Evolutionary conservation across 345 rosid species (phyloP), one percentile per base, ranked within the genome.

Genomic region (Alliaria petiolata): DNA sequence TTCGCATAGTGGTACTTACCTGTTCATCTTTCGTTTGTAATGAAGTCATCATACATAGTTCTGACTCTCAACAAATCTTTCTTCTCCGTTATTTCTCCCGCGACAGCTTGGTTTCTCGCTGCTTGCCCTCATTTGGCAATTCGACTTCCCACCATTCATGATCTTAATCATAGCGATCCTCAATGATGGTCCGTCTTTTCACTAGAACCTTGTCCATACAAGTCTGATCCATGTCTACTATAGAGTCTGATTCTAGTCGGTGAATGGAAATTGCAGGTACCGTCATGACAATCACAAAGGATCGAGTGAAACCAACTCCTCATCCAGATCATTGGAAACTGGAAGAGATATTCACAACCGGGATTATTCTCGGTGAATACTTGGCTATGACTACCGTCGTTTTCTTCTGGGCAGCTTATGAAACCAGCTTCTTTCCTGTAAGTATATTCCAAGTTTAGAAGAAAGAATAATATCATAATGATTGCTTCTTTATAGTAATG

Each of bases 111-210:
- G 90, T 34, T 90, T 90, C 79, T 71, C 87, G 91, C 82, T 86
- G 40, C 81, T 89, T 55, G 90, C 96, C 55, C 71, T 87, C 79
- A 81, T 89, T 65, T 87, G 96, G 96, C 74, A 83, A 73, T 89
- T 85, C 17, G 96, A 89, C 76, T 89, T 33, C 42, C 68, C 92
- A 3, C 96, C 96, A n/a, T 87, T 89, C 84, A 87, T 89, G 96
- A 91, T 90, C 78, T 67, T 90, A 38, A 88, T 90, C 46, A 90
- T 88, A 65, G 96, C 93, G 53, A 88, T 88, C 47, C 78, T 88
- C 35, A 90, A 87, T 17, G 88, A 90, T 11, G 91, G 96, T 87
- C 57, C 85, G 85, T 39, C 52, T 42, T 16, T 2, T 8, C 20
- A 7, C 50, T 9, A 45, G 6, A 45, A 45, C 25, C 22, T 45